Percentiles rank a stretch among this genome's conserved stretches.
Conservation (phyloP, 495 filamentous ascomycete genomes). For the Lasiosphaeris hirsuta region DNA sequence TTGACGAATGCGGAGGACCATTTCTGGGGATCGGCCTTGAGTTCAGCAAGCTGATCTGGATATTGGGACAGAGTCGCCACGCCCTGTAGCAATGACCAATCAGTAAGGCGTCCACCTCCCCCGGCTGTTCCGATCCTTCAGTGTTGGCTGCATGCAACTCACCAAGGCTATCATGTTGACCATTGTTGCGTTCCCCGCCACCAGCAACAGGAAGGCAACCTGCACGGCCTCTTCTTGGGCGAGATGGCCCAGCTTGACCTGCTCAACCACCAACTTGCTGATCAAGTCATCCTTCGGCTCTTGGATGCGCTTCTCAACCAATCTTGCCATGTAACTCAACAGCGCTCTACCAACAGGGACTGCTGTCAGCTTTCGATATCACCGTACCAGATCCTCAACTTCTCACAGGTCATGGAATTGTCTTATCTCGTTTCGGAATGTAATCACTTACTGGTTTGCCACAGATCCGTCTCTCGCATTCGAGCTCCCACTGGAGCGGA, state of each 20-base stretch:
- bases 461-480: slow-evolving; percentile 40
- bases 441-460: slow-evolving; percentile 29
- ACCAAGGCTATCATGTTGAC: slow-evolving; percentile 47
- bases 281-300: slow-evolving; percentile 42
- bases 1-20: slow-evolving; percentile 34
- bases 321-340: slow-evolving; percentile 35
- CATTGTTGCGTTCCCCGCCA: slow-evolving; percentile 49
- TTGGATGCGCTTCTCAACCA: slow-evolving; percentile 36
- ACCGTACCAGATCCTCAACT: too few species aligned
- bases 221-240: slow-evolving; percentile 37
- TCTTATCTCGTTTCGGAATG: background rate
- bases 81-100: slow-evolving; percentile 21
- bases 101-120: background rate
- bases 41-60: slow-evolving; percentile 32
- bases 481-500: slow-evolving; percentile 43
- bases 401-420: too few species aligned
- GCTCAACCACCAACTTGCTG: slow-evolving; percentile 38
- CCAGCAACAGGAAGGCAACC: slow-evolving; percentile 45
- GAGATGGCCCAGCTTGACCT: slow-evolving; percentile 37
- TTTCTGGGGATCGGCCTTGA: slow-evolving; percentile 35
- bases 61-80: slow-evolving; percentile 39
- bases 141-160: background rate
- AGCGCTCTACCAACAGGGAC: slow-evolving; percentile 24
- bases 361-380: background rate
- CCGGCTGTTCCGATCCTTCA: background rate